Evolutionary conservation across 164 flowering plant species (phyloP).

Genomic region (Stephania cephalantha): DNA sequence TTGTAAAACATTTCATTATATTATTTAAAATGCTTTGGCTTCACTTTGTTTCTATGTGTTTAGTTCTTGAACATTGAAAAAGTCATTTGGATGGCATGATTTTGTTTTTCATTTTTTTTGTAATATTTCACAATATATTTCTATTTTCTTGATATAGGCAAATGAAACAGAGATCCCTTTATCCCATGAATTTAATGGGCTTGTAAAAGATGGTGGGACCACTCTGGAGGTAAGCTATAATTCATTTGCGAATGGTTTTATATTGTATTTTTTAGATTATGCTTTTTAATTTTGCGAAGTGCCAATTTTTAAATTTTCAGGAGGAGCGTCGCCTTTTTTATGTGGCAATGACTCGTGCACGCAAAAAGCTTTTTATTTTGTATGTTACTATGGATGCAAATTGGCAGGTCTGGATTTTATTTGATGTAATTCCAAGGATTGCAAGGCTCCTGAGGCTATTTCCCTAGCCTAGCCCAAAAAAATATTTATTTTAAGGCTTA

Average conservation of each 20-base stretch:
- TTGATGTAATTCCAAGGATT: no score
- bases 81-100: background rate
- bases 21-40: no score
- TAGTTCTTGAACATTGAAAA: no score
- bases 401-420: slow-evolving; percentile 62
- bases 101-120: background rate
- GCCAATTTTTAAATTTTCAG: slow-evolving; percentile 25
- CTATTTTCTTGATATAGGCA: slow-evolving; percentile 37
- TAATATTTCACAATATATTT: background rate
- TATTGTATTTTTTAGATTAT: background rate
- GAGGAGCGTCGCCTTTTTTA: slow-evolving; percentile 86
- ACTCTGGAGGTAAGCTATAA: slow-evolving; percentile 54
- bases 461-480: background rate
- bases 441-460: no score
- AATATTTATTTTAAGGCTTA: no score
- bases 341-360: slow-evolving; percentile 97
- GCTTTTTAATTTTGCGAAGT: background rate
- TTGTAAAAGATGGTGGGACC: slow-evolving; percentile 35
- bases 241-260: background rate
- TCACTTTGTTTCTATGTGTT: no score
- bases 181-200: slow-evolving; percentile 66
- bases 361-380: slow-evolving; percentile 66
- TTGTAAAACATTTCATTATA: no score
- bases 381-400: slow-evolving; percentile 69
- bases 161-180: slow-evolving; percentile 92